A percentile compares a stretch with the other conserved stretches of the same genome.
phyloP scores from a whole-genome alignment of 208 protist genomes.

The Porcisia deanei region DNA sequence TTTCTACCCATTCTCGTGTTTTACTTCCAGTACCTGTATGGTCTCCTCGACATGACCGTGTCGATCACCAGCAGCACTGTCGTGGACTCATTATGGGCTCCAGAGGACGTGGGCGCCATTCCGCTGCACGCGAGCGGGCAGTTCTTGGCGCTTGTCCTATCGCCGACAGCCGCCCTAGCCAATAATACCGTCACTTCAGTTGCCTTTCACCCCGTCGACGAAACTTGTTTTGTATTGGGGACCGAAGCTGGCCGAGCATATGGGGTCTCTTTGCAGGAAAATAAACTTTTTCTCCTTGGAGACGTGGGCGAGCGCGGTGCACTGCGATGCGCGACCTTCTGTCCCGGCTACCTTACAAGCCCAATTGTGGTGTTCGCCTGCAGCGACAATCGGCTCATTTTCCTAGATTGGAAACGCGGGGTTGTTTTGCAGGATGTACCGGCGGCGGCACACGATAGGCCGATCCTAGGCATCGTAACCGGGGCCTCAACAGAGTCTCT shows the following conservation, averaged over 20 bases:
- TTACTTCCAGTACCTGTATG: not conserved
- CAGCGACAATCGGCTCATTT: conserved; percentile 29
- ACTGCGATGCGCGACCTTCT: conserved; percentile 40
- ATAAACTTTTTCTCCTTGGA: conserved; percentile 41
- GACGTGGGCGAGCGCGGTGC: conserved; percentile 17
- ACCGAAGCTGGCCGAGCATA: conserved; percentile 39
- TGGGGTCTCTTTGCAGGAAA: conserved; percentile 47
- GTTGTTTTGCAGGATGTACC: conserved; percentile 34
- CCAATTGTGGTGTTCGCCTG: conserved; percentile 34
- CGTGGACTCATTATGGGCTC: conserved; percentile 17
- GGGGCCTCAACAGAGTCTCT: conserved; percentile 21
- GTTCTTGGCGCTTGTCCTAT: conserved; percentile 18
- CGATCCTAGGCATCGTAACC: conserved; percentile 27
- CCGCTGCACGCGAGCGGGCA: conserved; percentile 9
- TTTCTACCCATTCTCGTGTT: too few relatives aligned
- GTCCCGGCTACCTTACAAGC: conserved; percentile 20
- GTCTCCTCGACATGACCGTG: conserved; percentile 18
- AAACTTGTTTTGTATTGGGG: conserved; percentile 37
- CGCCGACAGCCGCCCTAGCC: not conserved
- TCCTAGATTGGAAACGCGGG: conserved; percentile 51
- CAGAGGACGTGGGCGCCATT: not conserved
- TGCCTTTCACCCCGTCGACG: conserved; percentile 34
- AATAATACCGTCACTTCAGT: conserved; percentile 21
- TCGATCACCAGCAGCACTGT: conserved; percentile 20
- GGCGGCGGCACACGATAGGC: conserved; percentile 20